Conservation (phyloP, 176 grass and related monocot genomes). For the Eragrostis curvula region DNA sequence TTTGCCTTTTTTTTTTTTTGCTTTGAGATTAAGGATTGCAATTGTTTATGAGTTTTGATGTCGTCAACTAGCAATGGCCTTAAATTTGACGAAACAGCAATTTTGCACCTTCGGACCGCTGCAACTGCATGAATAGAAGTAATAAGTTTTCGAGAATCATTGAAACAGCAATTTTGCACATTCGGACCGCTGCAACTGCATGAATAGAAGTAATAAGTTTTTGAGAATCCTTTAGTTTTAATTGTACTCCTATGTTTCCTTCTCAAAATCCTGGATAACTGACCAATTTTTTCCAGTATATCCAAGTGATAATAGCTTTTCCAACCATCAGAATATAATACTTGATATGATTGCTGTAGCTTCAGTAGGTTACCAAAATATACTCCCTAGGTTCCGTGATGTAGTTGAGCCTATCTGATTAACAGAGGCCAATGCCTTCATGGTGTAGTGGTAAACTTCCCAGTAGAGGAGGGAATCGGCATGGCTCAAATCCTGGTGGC, state of each 20-base stretch:
- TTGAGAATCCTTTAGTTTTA: conserved; percentile 14
- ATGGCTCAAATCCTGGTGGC: too few relatives aligned
- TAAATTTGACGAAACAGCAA: not conserved
- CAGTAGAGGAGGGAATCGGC: too few relatives aligned
- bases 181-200: not conserved
- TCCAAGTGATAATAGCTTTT: too few relatives aligned
- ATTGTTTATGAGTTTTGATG: not conserved
- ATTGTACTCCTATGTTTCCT: not conserved
- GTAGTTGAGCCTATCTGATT: too few relatives aligned
- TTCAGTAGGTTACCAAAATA: too few relatives aligned
- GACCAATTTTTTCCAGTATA: too few relatives aligned
- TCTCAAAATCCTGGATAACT: not conserved
- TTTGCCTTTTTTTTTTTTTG: not conserved
- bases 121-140: not conserved
- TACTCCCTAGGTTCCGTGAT: too few relatives aligned
- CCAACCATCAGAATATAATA: too few relatives aligned
- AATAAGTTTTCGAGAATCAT: not conserved
- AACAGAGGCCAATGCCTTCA: too few relatives aligned
- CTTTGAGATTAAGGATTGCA: not conserved
- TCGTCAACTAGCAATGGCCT: not conserved
- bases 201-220: not conserved
- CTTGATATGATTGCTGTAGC: too few relatives aligned
- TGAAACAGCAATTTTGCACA: not conserved
- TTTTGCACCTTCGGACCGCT: not conserved
- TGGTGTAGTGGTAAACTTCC: too few relatives aligned